phyloP scores from a whole-genome alignment of 1,284 basidiomycete species.

The Leccinum huronense region DNA sequence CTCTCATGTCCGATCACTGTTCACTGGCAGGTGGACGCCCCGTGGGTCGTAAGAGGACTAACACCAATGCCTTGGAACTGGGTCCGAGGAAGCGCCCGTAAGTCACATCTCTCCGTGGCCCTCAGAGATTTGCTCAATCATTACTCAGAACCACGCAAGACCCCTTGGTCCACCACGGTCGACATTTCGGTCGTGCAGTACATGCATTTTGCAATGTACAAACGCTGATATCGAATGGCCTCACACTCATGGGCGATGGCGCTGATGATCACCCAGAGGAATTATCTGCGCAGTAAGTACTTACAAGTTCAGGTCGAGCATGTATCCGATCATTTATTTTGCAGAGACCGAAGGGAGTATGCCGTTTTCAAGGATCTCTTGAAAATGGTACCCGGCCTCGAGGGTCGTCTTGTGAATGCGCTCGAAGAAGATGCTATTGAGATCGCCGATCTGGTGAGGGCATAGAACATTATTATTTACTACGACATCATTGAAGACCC shows the following conservation, averaged over 20 bases:
- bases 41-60: background rate
- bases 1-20: background rate
- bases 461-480: no score
- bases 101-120: background rate
- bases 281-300: background rate
- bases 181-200: background rate
- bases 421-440: background rate
- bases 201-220: background rate
- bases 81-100: background rate
- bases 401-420: background rate
- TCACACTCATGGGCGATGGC: background rate
- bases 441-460: background rate
- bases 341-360: background rate
- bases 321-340: background rate
- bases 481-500: no score
- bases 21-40: background rate
- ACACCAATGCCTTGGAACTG: background rate
- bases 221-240: background rate
- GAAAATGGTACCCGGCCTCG: background rate
- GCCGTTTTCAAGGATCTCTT: slow-evolving; percentile 1
- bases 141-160: background rate
- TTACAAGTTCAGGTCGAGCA: background rate
- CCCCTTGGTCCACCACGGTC: background rate
- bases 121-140: background rate
- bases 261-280: slow-evolving; percentile 1